These are phyloP conservation scores for Dipteronia dyeriana DNA, from an alignment of 345 rosid genomes.

Conservation along the genomic window DNA sequence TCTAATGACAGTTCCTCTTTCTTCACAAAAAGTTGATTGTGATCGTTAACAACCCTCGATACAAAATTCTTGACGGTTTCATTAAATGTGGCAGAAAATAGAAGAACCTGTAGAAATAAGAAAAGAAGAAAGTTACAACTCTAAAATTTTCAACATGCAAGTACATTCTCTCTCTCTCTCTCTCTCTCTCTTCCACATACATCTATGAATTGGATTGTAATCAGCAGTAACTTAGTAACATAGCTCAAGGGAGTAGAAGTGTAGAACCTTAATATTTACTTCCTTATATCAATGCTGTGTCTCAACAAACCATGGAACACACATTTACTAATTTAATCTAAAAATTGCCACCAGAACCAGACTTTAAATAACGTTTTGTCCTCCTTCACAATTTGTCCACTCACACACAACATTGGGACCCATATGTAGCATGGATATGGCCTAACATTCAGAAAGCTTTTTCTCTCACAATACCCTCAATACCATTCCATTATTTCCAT, in stretches of 20 bases:
- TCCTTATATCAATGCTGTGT: neutral
- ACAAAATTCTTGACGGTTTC: conserved; percentile 85
- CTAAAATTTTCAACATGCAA: neutral
- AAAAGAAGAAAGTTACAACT: conserved; percentile 5
- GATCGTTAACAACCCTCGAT: conserved; percentile 51
- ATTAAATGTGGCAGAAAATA: conserved; percentile 91
- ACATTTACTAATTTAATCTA: neutral
- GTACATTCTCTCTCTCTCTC: neutral
- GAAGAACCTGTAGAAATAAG: conserved; percentile 55
- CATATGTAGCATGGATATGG: neutral
- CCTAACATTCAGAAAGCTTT: neutral
- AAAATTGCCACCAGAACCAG: neutral
- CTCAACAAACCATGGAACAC: neutral
- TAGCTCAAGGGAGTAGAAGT: neutral
- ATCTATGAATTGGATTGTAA: neutral
- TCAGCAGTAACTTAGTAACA: too few relatives aligned
- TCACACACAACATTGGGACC: neutral
- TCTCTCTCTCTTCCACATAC: neutral
- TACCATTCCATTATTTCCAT: neutral
- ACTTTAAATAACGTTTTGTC: neutral
- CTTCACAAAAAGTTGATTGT: conserved; percentile 88
- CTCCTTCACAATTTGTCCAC: neutral
- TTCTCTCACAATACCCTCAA: neutral
- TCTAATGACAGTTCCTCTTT: conserved; percentile 87
- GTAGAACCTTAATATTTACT: neutral